A percentile compares a stretch with the other conserved stretches of the same genome.
Conservation (phyloP, 495 filamentous ascomycete genomes). For the Elasticomyces elasticus region DNA sequence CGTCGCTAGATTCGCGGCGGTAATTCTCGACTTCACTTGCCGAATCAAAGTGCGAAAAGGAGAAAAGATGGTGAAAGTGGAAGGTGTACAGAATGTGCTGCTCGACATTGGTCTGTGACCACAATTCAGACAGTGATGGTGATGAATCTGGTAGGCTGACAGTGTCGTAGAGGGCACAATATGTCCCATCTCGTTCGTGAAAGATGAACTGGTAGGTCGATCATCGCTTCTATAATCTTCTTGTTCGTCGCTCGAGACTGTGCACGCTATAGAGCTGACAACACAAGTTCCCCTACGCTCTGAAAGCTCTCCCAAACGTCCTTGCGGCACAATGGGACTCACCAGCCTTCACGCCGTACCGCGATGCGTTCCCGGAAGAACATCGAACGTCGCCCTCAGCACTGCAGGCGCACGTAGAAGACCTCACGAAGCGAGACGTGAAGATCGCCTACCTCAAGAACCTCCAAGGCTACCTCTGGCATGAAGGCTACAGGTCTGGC, state of each 20-base stretch:
- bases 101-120: slow-evolving; percentile 13
- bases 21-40: not conserved
- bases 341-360: slow-evolving; percentile 47
- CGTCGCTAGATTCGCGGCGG: not conserved
- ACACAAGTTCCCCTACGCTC: slow-evolving; percentile 58
- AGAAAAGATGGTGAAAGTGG: slow-evolving; percentile 6
- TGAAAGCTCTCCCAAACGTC: slow-evolving; percentile 47
- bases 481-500: slow-evolving; percentile 51
- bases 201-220: slow-evolving; percentile 57
- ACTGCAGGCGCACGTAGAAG: slow-evolving; percentile 48
- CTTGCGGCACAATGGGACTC: slow-evolving; percentile 51
- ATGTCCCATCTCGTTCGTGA: slow-evolving; percentile 62
- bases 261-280: not conserved
- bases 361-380: slow-evolving; percentile 52
- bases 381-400: slow-evolving; percentile 40
- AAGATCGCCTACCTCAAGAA: slow-evolving; percentile 61
- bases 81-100: slow-evolving; percentile 8
- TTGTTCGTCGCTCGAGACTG: not conserved
- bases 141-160: slow-evolving; percentile 1
- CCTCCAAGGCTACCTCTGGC: slow-evolving; percentile 65
- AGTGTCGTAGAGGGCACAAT: slow-evolving; percentile 52
- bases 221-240: not conserved
- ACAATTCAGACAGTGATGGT: not conserved
- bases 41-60: too few species aligned
- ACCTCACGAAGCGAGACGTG: slow-evolving; percentile 54